Conservation (phyloP, 2,329 filamentous ascomycete species). For the Aspergillus fischeri region DNA sequence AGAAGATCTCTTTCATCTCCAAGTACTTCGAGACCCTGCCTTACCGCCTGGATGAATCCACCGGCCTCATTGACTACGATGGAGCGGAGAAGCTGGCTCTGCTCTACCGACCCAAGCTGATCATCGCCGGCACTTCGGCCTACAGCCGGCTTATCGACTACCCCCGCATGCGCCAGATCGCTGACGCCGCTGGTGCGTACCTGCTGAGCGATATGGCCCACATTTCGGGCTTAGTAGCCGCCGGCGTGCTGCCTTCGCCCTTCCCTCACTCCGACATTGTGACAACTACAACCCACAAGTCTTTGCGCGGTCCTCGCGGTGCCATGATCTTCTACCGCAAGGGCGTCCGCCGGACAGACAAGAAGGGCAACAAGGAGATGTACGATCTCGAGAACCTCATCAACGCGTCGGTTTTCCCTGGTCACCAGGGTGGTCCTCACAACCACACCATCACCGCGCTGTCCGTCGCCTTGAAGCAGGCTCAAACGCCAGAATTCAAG, state of each 20-base stretch:
- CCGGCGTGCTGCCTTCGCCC: constrained; percentile 86
- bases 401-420: constrained; percentile 98
- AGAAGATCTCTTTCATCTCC: constrained; percentile 96
- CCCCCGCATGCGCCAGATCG: constrained; percentile 90
- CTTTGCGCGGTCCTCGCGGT: constrained; percentile 90
- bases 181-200: constrained; percentile 89
- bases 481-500: constrained; percentile 84
- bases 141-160: constrained; percentile 99
- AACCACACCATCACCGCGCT: constrained; percentile 99
- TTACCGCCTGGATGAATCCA: constrained; percentile 72
- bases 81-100: constrained; percentile 82
- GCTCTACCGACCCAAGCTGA: constrained; percentile 91
- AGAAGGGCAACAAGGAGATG: constrained; percentile 81
- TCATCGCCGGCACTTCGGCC: constrained; percentile 93
- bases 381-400: constrained; percentile 95
- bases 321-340: constrained; percentile 99
- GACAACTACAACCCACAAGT: constrained; percentile 99
- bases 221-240: constrained; percentile 92
- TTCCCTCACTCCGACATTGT: constrained; percentile 93
- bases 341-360: constrained; percentile 86
- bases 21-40: constrained; percentile 99
- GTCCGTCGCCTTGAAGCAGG: constrained; percentile 92
- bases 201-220: constrained; percentile 97
- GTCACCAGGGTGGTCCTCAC: constrained; percentile 96
- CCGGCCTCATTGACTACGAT: constrained; percentile 96